Base-by-base conservation (phyloP, 306 rosid species). In the barrel medic (Medicago truncatula) region DNA sequence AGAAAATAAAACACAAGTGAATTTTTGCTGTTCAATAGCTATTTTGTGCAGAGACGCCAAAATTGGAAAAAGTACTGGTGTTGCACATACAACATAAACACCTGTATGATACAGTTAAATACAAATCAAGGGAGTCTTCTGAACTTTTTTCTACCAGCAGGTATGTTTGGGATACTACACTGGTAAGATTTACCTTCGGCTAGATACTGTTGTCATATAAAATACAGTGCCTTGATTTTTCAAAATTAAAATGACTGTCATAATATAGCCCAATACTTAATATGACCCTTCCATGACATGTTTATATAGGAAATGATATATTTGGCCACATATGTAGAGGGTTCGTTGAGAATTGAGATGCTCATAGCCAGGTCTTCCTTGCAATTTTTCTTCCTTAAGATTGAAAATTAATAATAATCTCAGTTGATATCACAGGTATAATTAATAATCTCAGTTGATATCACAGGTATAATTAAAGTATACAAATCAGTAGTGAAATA, bases 301-400 rank as follows among this genome's bases (percentile, higher is more conserved):
- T 47, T 47, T 36, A 70, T 52, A 34, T 11, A 43, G 50, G 12
- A 38, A 38, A 71, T 20, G n/a, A 6, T 28, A 70, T 49, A 28
- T 23, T 16, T 53, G 59, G 59, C 5, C 59, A 28, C 34, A 28
- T 28, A 28, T 28, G 93, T 59, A 91, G 91, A 1, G 97, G 62
- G 97, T 80, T 93, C 96, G 28, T 88, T 93, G 82, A 93, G 88
- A 78, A 21, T 88, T 93, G 82, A 93, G 88, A 78, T 93, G 96
- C 81, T 93, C 96, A 70, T 93, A 93, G 80, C 97, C 98, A 13
- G 97, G 96, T 76, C 96, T 82, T 89, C 96, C 96, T 68, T 92
- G 79, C 20, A 89, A 92, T 76, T 88, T 93, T 87, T 93, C 97
- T 83, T 91, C 97, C 98, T 89, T 69, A 44, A 84, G 71, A 85